These are phyloP conservation scores for Teratosphaeria zuluensis DNA, from an alignment of 2,329 filamentous ascomycete genomes.

Conservation along the genomic window DNA sequence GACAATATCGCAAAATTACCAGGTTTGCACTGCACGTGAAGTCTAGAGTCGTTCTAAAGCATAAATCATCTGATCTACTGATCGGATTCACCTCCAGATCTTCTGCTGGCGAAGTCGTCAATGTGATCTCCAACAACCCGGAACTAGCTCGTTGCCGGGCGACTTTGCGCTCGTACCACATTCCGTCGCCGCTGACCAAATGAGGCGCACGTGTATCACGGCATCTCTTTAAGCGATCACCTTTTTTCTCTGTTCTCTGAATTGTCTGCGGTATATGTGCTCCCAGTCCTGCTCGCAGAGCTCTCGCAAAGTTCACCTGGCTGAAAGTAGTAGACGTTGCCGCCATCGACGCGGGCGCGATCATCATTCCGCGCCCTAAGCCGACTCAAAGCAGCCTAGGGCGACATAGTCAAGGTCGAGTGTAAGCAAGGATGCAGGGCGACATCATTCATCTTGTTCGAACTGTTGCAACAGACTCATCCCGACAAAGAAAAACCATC, in stretches of 20 bases:
- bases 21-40: not conserved
- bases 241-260: not conserved
- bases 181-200: too few species aligned
- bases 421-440: too few species aligned
- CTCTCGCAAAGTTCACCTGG: not conserved
- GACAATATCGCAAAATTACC: not conserved
- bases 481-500: too few species aligned
- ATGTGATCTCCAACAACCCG: not conserved
- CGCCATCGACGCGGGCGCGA: too few species aligned
- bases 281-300: not conserved
- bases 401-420: too few species aligned
- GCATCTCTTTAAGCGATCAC: too few species aligned
- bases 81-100: not conserved
- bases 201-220: too few species aligned
- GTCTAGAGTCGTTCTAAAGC: not conserved
- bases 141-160: not conserved
- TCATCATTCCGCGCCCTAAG: too few species aligned
- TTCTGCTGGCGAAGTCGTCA: not conserved
- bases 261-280: not conserved
- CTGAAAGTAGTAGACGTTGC: not conserved
- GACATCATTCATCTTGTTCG: too few species aligned
- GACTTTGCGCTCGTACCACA: too few species aligned
- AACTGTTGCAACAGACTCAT: too few species aligned
- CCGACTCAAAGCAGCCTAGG: too few species aligned
- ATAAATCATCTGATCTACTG: not conserved